Base-by-base conservation (phyloP, 78 protist genomes). In the Mastigamoeba balamuthi region DNA sequence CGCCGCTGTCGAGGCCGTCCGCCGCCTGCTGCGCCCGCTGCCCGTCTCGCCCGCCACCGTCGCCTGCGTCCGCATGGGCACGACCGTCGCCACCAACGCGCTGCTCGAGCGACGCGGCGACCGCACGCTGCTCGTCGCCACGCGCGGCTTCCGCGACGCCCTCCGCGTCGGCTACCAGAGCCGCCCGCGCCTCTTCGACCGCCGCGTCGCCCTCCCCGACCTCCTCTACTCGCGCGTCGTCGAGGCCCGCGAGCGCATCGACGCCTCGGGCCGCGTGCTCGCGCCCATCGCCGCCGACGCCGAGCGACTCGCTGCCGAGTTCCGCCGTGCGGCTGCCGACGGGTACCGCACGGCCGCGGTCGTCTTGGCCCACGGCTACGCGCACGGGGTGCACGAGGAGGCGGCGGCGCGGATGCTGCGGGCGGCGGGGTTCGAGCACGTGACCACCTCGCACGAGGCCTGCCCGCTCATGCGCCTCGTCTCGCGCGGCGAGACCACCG, bases 11-110 rank as follows among this genome's bases (percentile, higher is more conserved):
- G 98, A 95, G 37, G 98, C 95, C 40, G 94, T 95, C 25, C 85
- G 97, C 25, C n/a, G n/a, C n/a, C 17, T 30, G 10, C 68, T 8
- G 10, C 53, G 10, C 10, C 10, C 75, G 28, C 10, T 10, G 6
- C 75, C 75, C 67, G 28, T 10, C 6, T 10, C 67, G 10, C 9
- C 75, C 69, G 64, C 0, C 29, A n/a, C 7, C 1, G 43, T 9
- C 33, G 39, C 69, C 78, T 8, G 7, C 6, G 91, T 87, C 30
- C 76, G 96, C 30, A 96, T 96, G 99, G 99, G 98, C 39, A 94
- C 99, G 27, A 96, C 99, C 0, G 96, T 93, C 8, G 99, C 97
- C 17, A 96, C 99, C 35, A 96, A 96, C 77, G 99, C 99, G 0
- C 83, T 96, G 40, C 81, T 96, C 10, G 99, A 96, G 67, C 53